Evolutionary conservation across 1,284 basidiomycete species (phyloP).

Genomic region (Neotropicomus parvogracilis): DNA sequence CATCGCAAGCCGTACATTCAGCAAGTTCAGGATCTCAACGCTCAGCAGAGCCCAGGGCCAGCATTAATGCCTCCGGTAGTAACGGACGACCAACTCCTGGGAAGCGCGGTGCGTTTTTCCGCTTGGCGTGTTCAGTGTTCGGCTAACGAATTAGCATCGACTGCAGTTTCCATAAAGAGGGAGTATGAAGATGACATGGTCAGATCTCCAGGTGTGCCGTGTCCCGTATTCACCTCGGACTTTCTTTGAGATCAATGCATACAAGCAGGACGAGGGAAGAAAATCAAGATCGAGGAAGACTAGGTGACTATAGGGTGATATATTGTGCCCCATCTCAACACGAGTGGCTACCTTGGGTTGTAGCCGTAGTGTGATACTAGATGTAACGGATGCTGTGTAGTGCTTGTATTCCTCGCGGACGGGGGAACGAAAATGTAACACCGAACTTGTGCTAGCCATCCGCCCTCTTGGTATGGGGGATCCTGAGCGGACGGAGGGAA

Average conservation of each 20-base stretch:
- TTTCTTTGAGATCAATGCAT: background rate
- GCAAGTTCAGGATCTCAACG: conserved; percentile 11
- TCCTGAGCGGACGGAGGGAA: too few species aligned
- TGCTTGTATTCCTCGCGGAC: background rate
- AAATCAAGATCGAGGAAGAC: conserved; percentile 26
- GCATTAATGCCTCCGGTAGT: background rate
- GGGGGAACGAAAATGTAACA: too few species aligned
- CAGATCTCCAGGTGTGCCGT: conserved; percentile 19
- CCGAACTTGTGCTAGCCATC: too few species aligned
- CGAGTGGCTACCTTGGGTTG: background rate
- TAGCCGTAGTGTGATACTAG: background rate
- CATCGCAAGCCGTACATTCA: too few species aligned
- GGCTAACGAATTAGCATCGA: background rate
- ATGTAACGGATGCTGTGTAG: background rate
- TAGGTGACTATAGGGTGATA: conserved; percentile 18
- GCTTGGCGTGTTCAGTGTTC: background rate
- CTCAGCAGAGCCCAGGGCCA: conserved; percentile 5
- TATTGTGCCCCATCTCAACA: background rate
- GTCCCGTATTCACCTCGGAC: conserved; percentile 13
- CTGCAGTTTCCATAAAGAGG: conserved; percentile 12
- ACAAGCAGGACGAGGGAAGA: conserved; percentile 6
- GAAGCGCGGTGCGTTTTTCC: conserved; percentile 1
- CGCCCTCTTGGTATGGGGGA: too few species aligned
- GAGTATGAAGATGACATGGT: conserved; percentile 14
- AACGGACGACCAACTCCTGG: background rate